Conservation (phyloP, 2,329 filamentous ascomycete genomes). For the Chrysosporium keratinophilum region DNA sequence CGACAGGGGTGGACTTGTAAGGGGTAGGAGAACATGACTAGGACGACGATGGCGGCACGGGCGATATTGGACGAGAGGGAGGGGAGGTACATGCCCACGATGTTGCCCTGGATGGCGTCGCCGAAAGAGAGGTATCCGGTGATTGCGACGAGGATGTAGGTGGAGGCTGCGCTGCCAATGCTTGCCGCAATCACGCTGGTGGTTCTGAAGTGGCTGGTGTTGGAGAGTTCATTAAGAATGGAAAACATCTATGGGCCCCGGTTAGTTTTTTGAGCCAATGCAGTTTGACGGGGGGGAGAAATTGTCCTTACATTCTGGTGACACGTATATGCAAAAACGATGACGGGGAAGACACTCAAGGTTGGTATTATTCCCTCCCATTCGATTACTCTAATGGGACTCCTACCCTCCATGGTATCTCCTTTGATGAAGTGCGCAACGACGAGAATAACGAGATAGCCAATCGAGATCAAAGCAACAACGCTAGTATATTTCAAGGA, state of each 20-base stretch:
- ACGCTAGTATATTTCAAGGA: constrained; percentile 96
- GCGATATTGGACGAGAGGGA: constrained; percentile 81
- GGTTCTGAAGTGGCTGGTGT: constrained; percentile 69
- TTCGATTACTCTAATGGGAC: constrained; percentile 61
- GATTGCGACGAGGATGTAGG: constrained; percentile 85
- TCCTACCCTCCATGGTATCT: constrained; percentile 63
- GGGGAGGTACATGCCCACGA: constrained; percentile 77
- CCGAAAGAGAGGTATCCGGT: constrained; percentile 96
- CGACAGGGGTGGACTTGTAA: constrained; percentile 92
- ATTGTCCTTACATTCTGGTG: constrained; percentile 71
- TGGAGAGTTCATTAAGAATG: constrained; percentile 85
- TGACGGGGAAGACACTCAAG: constrained; percentile 80
- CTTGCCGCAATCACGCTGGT: constrained; percentile 69
- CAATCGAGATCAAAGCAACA: constrained; percentile 81
- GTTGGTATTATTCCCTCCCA: constrained; percentile 72
- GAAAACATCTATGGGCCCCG: constrained; percentile 72
- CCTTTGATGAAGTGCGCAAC: constrained; percentile 78
- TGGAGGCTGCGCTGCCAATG: constrained; percentile 74
- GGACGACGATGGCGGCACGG: constrained; percentile 85
- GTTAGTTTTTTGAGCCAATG: not conserved
- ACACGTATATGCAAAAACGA: constrained; percentile 98
- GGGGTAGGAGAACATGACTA: constrained; percentile 94
- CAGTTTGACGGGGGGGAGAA: not conserved
- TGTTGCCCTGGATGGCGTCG: constrained; percentile 79
- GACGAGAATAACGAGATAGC: constrained; percentile 84